Evolutionary conservation across 1,139 yeast genomes (phyloP), one percentile per base, ranked within the genome.

Genomic region (Yamadazyma jaroonii): DNA sequence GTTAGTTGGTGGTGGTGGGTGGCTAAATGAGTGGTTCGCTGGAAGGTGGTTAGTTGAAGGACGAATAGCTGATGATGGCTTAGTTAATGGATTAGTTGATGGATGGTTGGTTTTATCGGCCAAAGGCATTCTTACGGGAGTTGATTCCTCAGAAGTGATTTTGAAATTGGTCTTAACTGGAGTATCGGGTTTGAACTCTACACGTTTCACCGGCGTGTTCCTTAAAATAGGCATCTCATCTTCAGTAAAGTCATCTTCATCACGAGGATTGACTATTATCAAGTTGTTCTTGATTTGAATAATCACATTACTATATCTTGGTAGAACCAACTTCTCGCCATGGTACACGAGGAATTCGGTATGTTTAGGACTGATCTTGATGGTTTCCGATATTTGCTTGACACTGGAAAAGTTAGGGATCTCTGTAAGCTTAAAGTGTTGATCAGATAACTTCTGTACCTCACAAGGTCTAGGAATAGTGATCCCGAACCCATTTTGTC

Each of bases 401-500:
- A 37, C 24, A 45, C 42, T 26, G 29, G 27, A 34, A 28, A 34
- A 28, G 25, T 11, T 13, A 8, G 51, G 52, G 38, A 63, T 59
- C 39, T 67, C 74, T 38, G 56, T 48, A 26, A 63, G 54, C 25
- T 60, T 53, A 39, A 62, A 76, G 23, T 52, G 54, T 39, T 64
- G 54, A 4, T 60, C 54, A 5, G 46, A 52, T 11, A 64, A 50
- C 13, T 62, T 58, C 40, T 52, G 54, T 6, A 69, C 70, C 23
- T 53, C 53, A 43, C 76, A 71, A 12, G 67, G 55, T 39, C 61
- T 61, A 1, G 90, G 90, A 34, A 84, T 72, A 9, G 75, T 68
- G 25, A 84, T 72, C 14, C 75, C 77, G 41, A 82, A 61, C 4
- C 94, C 94, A 52, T 85, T 85, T 62, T 77, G 74, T 1, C 95